A percentile compares a stretch with the other conserved stretches of the same genome.
phyloP scores from a whole-genome alignment of 2,329 filamentous ascomycete genomes.

The Xylariaceae sp. region DNA sequence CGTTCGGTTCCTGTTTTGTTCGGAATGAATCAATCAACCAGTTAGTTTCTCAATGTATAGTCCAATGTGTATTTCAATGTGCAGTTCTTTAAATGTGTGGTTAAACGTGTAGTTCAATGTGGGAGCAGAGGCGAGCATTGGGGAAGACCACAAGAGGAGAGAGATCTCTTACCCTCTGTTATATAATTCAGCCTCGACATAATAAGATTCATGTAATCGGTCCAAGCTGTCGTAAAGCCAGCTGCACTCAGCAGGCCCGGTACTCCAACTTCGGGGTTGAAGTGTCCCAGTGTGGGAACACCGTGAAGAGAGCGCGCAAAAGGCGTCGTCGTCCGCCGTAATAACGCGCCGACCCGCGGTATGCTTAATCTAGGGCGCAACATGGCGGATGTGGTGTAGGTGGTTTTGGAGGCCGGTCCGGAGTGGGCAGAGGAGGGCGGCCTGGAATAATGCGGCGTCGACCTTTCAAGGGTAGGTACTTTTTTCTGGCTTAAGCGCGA shows the following conservation, averaged over 20 bases:
- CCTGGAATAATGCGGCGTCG: slow-evolving; percentile 3
- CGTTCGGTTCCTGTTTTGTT: slow-evolving; percentile 52
- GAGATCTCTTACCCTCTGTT: slow-evolving; percentile 56
- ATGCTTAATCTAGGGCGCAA: slow-evolving; percentile 50
- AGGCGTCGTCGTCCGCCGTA: slow-evolving; percentile 32
- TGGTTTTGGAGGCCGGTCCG: slow-evolving; percentile 11
- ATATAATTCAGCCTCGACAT: slow-evolving; percentile 70
- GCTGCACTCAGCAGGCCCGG: slow-evolving; percentile 63
- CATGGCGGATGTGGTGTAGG: slow-evolving; percentile 36
- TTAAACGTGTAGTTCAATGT: no score
- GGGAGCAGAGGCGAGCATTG: no score
- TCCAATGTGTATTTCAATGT: neutral
- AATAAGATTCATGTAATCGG: slow-evolving; percentile 70
- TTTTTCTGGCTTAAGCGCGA: slow-evolving; percentile 22
- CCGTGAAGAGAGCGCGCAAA: slow-evolving; percentile 40
- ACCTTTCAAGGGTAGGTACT: slow-evolving; percentile 15
- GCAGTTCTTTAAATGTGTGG: no score
- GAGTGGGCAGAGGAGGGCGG: slow-evolving; percentile 4
- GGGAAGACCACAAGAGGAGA: no score
- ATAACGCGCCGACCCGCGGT: slow-evolving; percentile 39
- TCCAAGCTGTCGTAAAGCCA: slow-evolving; percentile 74
- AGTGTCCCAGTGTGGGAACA: slow-evolving; percentile 43
- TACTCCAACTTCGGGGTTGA: slow-evolving; percentile 42
- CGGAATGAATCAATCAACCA: neutral
- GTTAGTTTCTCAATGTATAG: no score